Conservation (phyloP, 805 yeast species). For the Suhomyces canberraensis region DNA sequence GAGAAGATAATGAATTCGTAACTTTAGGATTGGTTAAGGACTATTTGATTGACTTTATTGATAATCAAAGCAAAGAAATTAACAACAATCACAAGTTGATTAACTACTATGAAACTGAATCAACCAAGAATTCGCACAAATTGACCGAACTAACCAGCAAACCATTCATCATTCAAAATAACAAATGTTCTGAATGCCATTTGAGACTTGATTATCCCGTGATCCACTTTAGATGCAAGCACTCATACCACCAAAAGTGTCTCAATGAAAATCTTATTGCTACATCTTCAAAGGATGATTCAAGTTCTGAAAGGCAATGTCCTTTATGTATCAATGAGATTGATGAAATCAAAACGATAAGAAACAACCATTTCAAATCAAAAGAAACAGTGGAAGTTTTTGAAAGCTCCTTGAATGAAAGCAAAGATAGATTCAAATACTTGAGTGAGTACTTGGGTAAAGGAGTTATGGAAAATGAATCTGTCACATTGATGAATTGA, state of each 20-base stretch:
- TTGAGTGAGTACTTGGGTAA: conserved; percentile 81
- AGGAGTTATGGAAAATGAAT: conserved; percentile 68
- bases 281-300: conserved; percentile 2
- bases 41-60: conserved; percentile 59
- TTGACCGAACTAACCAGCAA: conserved; percentile 47
- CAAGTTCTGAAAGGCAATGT: conserved; percentile 41
- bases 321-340: conserved; percentile 74
- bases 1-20: conserved; percentile 45
- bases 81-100: conserved; percentile 65
- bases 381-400: conserved; percentile 65
- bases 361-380: conserved; percentile 57
- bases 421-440: conserved; percentile 66
- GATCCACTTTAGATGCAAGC: conserved; percentile 81
- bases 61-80: conserved; percentile 60
- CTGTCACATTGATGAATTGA: conserved; percentile 7
- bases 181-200: conserved; percentile 64
- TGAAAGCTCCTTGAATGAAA: conserved; percentile 49
- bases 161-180: conserved; percentile 56
- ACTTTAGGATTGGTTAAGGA: conserved; percentile 72
- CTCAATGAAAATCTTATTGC: conserved; percentile 44
- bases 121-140: conserved; percentile 49
- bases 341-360: conserved; percentile 59
- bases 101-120: conserved; percentile 64
- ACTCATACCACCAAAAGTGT: conserved; percentile 83
- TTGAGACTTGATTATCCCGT: conserved; percentile 70